These are phyloP conservation scores for Colletotrichum lini DNA, from an alignment of 2,329 filamentous ascomycete species.

Conservation along the genomic window DNA sequence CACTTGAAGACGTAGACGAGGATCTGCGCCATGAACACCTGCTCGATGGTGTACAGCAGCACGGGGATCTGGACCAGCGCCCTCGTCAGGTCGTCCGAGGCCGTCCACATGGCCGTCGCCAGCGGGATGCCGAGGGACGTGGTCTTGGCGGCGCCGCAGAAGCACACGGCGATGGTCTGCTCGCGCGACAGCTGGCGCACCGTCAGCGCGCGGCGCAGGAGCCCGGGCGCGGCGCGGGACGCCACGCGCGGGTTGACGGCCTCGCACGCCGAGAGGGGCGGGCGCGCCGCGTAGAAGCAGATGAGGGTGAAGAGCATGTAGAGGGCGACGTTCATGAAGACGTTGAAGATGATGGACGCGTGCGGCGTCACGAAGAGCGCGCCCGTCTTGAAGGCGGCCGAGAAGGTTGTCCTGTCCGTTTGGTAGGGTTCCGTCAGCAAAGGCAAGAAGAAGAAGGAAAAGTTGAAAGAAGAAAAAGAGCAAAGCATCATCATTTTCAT, in stretches of 20 bases:
- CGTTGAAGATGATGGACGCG: conserved; percentile 75
- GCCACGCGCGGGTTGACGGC: conserved; percentile 52
- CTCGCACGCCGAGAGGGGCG: conserved; percentile 53
- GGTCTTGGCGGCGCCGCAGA: conserved; percentile 81
- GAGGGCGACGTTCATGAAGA: conserved; percentile 76
- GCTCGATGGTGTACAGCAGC: conserved; percentile 73
- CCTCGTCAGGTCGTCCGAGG: conserved; percentile 66
- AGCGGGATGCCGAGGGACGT: conserved; percentile 79
- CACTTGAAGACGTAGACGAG: conserved; percentile 63
- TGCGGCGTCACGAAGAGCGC: conserved; percentile 72
- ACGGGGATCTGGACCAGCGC: conserved; percentile 75
- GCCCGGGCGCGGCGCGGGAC: conserved; percentile 46
- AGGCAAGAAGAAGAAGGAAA: background rate
- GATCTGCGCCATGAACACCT: conserved; percentile 63
- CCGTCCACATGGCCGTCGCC: conserved; percentile 76
- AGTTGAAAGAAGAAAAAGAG: background rate
- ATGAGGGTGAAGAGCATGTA: conserved; percentile 75
- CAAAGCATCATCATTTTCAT: too few species aligned
- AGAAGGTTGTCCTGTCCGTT: conserved; percentile 73
- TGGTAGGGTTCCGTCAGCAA: background rate
- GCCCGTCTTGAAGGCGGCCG: conserved; percentile 74
- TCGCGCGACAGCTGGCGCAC: conserved; percentile 68
- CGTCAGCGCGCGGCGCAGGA: conserved; percentile 56
- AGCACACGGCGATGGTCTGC: conserved; percentile 79
- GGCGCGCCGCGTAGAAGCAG: conserved; percentile 67